These are phyloP conservation scores for Aspergillus japonicus DNA, from an alignment of 2,329 filamentous ascomycete species.

Conservation along the genomic window DNA sequence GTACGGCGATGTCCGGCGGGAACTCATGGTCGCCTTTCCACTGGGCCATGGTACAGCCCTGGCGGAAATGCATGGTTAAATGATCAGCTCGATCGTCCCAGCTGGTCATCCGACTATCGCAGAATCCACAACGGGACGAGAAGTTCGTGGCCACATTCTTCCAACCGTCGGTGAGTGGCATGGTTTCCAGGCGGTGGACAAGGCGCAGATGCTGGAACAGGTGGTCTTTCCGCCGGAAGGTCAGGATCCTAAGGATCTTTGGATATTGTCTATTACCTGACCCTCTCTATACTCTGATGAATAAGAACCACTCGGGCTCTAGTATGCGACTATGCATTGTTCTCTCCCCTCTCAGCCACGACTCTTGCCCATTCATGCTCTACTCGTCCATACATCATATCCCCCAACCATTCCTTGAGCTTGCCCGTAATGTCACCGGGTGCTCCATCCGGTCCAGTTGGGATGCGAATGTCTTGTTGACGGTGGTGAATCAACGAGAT, in stretches of 20 bases:
- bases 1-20: conserved; percentile 14
- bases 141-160: conserved; percentile 41
- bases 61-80: conserved; percentile 53
- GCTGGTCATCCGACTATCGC: conserved; percentile 43
- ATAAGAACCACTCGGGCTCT: too few relatives aligned
- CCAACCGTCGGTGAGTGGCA: conserved; percentile 16
- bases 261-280: too few relatives aligned
- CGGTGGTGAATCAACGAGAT: too few relatives aligned
- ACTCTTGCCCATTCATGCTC: too few relatives aligned
- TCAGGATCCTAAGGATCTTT: conserved; percentile 14
- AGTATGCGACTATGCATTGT: too few relatives aligned
- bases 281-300: too few relatives aligned
- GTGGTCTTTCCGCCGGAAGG: conserved; percentile 56
- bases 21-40: conserved; percentile 56
- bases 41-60: conserved; percentile 50
- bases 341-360: too few relatives aligned
- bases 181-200: conserved; percentile 47
- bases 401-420: too few relatives aligned
- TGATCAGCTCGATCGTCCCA: conserved; percentile 55
- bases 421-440: too few relatives aligned
- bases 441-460: too few relatives aligned
- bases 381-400: too few relatives aligned
- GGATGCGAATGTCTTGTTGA: too few relatives aligned
- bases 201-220: conserved; percentile 54
- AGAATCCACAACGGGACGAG: conserved; percentile 54